Conservation (phyloP, 345 rosid species). For the Luvunga scandens region DNA sequence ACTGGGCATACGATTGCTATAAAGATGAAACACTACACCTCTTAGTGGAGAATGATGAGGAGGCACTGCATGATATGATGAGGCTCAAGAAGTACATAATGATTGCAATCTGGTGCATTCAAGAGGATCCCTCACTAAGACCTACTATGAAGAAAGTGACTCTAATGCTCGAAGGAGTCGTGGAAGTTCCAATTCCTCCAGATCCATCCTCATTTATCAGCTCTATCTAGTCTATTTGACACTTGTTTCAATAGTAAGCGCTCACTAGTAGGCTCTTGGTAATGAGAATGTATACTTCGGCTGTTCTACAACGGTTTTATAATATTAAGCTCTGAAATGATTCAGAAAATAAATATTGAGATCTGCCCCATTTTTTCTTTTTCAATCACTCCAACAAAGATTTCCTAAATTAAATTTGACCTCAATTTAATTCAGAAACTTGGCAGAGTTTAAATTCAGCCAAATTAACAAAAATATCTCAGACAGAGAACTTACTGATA, state of each 20-base stretch:
- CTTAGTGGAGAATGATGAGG: constrained; percentile 36
- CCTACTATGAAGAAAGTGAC: constrained; percentile 44
- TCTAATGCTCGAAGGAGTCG: constrained; percentile 38
- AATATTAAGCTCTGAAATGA: too few species aligned
- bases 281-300: background rate
- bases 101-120: constrained; percentile 61
- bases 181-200: constrained; percentile 30
- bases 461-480: background rate
- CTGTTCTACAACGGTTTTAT: too few species aligned
- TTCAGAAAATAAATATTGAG: too few species aligned
- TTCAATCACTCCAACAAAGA: too few species aligned
- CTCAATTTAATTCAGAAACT: background rate
- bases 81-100: constrained; percentile 40
- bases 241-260: background rate
- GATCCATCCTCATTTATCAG: constrained; percentile 23
- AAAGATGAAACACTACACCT: constrained; percentile 20
- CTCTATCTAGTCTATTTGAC: background rate
- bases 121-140: constrained; percentile 44
- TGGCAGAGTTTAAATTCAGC: background rate
- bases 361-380: too few species aligned
- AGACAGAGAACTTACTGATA: too few species aligned
- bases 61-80: constrained; percentile 32
- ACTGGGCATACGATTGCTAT: constrained; percentile 54
- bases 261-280: background rate
- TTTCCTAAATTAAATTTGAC: background rate